phyloP scores from a whole-genome alignment of 768 basidiomycete genomes.

The Lentinula edodes region DNA sequence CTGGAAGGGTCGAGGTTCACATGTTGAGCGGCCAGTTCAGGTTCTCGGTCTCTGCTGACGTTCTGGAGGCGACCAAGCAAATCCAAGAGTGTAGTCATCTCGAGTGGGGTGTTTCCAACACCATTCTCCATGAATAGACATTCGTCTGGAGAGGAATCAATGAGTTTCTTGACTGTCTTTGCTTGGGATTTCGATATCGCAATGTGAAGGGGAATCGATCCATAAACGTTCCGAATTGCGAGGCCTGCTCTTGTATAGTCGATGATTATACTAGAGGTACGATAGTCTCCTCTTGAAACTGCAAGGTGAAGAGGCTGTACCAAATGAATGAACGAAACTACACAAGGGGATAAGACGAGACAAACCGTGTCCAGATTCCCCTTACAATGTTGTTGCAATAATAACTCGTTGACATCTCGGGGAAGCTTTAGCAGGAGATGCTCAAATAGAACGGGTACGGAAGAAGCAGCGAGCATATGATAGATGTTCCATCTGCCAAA shows the following conservation, averaged over 20 bases:
- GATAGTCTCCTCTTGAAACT: constrained; percentile 27
- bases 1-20: constrained; percentile 7
- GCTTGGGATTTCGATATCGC: constrained; percentile 31
- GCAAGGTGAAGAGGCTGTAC: constrained; percentile 53
- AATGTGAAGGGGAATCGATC: constrained; percentile 47
- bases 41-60: not conserved
- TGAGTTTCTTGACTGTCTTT: constrained; percentile 31
- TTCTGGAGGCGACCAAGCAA: constrained; percentile 16
- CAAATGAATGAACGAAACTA: not conserved
- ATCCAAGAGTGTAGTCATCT: constrained; percentile 27
- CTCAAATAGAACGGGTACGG: constrained; percentile 26
- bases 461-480: constrained; percentile 35
- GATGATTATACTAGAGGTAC: constrained; percentile 30
- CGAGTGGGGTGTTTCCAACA: constrained; percentile 38
- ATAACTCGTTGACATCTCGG: constrained; percentile 35
- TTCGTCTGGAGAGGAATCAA: constrained; percentile 31
- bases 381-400: constrained; percentile 44
- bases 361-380: constrained; percentile 40
- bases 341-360: not conserved
- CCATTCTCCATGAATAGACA: constrained; percentile 44
- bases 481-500: constrained; percentile 49
- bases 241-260: constrained; percentile 29
- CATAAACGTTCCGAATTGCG: constrained; percentile 38
- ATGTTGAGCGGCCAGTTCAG: not conserved
- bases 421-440: constrained; percentile 47